Evolutionary conservation across 805 yeast species (phyloP), one percentile per base, ranked within the genome.

Genomic region (Ogataea degrootiae): DNA sequence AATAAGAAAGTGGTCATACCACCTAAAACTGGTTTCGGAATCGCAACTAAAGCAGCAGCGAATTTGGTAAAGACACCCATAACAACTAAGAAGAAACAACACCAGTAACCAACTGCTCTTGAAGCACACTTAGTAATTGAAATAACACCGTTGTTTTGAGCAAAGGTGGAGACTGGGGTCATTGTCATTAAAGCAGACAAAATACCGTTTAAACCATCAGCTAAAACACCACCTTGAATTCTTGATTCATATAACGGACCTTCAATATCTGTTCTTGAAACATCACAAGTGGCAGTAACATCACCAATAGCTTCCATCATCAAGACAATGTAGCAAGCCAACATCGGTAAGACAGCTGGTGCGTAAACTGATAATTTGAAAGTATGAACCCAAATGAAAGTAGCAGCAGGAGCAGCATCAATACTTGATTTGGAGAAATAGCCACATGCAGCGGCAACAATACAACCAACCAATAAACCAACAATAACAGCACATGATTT

Each of bases 281-380:
- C 97, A 66, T 90, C 97, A 48, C 88, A 85, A 39, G 96, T 87
- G 34, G 97, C 97, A 33, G 96, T 88, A 62, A 90, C 85, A 67
- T 90, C 97, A 66, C 97, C 97, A 61, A 90, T 88, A 46, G 96
- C 86, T 71, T 91, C 97, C 89, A 89, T 88, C 80, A 87, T 85
- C 57, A 87, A 69, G 26, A 84, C 88, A 33, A 90, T 73, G 63
- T 82, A 90, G 41, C 89, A 85, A 0, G 96, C 95, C 48, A 90
- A 68, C 71, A 87, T 77, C 5, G 97, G 97, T 45, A 90, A 69
- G 6, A 90, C 94, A 2, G 85, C 80, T 1, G 97, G 96, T 2
- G 87, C 97, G 59, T 90, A 87, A 6, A 90, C 79, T 37, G 72
- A 66, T 45, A 89, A 73, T 52, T 77, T 82, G 73, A 89, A 90